Conservation (phyloP, 495 filamentous ascomycete genomes). For the Margaritispora aquatica region DNA sequence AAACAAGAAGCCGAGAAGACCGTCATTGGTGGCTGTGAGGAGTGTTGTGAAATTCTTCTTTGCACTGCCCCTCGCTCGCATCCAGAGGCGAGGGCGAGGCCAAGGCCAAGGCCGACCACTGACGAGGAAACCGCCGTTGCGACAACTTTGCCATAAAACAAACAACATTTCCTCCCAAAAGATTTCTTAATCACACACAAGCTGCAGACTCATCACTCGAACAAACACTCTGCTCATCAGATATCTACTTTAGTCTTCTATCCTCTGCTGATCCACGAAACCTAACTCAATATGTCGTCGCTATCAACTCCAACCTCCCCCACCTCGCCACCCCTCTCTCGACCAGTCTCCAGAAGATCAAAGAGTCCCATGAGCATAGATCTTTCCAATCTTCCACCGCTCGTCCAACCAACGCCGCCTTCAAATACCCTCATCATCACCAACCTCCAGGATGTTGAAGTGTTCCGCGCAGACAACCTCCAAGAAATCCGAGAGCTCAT, state of each 20-base stretch:
- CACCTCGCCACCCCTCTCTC: constrained; percentile 17
- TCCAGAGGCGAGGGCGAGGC: background rate
- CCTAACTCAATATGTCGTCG: constrained; percentile 6
- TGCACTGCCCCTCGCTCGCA: background rate
- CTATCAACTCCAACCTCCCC: constrained; percentile 16
- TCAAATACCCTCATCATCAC: constrained; percentile 94
- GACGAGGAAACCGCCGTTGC: background rate
- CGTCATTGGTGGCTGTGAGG: background rate
- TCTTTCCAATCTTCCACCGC: constrained; percentile 69
- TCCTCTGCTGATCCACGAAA: background rate
- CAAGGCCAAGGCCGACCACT: background rate
- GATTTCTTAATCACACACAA: background rate
- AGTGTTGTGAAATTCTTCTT: background rate
- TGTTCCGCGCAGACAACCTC: constrained; percentile 76
- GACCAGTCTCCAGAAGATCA: constrained; percentile 12
- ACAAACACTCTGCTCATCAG: background rate
- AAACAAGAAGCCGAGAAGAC: background rate
- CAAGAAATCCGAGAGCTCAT: constrained; percentile 70
- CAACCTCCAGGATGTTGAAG: constrained; percentile 68
- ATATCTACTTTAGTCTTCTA: background rate
- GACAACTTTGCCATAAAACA: background rate
- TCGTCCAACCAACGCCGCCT: constrained; percentile 72
- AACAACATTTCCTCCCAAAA: background rate
- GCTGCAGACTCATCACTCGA: background rate
- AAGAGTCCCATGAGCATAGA: constrained; percentile 66